Conservation (phyloP, 2,329 filamentous ascomycete species). For the Neonectria punicea region DNA sequence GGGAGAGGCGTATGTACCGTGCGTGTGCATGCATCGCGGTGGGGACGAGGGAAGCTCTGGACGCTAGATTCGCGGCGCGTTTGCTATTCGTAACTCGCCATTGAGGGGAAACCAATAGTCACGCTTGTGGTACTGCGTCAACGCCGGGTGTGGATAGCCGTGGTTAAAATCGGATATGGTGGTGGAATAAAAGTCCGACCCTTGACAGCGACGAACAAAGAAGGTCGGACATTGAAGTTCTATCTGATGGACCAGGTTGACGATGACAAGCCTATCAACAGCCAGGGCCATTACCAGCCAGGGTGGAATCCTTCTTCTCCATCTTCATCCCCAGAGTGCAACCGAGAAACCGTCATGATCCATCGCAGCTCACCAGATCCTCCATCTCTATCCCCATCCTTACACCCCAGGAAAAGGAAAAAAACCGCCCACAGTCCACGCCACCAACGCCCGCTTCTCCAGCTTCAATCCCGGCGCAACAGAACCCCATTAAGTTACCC, state of each 20-base stretch:
- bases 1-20: background rate
- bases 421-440: slow-evolving; percentile 18
- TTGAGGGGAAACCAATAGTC: background rate
- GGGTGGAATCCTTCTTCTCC: background rate
- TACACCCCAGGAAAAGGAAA: background rate
- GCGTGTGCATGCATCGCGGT: slow-evolving; percentile 2
- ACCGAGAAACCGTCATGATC: background rate
- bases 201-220: background rate
- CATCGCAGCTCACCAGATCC: slow-evolving; percentile 1
- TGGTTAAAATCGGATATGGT: slow-evolving; percentile 13
- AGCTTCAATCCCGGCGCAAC: background rate
- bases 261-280: background rate
- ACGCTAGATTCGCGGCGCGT: background rate
- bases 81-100: too few species aligned
- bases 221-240: slow-evolving; percentile 26
- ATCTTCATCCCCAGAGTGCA: slow-evolving; percentile 5
- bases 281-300: background rate
- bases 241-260: slow-evolving; percentile 1
- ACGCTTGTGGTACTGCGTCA: slow-evolving; percentile 19
- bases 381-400: too few species aligned
- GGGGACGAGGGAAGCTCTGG: background rate
- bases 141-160: slow-evolving; percentile 33
- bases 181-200: slow-evolving; percentile 25
- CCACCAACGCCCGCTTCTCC: slow-evolving; percentile 16
- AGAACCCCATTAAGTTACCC: background rate